Evolutionary conservation across 140 eudicot species (phyloP), one percentile per base, ranked within the genome.

Genomic region (Bidens hawaiensis): DNA sequence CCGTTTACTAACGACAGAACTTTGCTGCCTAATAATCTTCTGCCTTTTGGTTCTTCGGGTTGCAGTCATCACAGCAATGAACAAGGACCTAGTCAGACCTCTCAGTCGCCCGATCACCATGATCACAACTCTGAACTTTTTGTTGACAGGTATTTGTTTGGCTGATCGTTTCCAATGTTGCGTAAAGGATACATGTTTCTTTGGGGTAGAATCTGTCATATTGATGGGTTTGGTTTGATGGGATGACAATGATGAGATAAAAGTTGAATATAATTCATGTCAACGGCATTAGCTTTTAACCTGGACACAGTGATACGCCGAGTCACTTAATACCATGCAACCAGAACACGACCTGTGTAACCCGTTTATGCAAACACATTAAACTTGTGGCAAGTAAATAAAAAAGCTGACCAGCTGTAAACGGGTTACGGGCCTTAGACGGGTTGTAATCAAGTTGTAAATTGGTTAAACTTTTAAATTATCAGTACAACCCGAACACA

Each of bases 41-140:
- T 11, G 7, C 48, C 28, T 33, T 18, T 5, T 11, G 15, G 12
- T 11, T 58, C 36, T 8, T 0, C 14, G 42, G 43, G 41, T 51
- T 34, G 15, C 45, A 46, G 62, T 51, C 41, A 52, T 23, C 12
- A 24, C 51, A 51, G 23, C 36, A 34, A 36, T 34, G 51, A 16
- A 33, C 59, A 66, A 33, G 71, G 50, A 23, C 50, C 41, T 66
- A 51, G 36, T 22, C 25, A 36, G 30, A 51, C 21, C 62, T 66
- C 47, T 67, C 72, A 53, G 31, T 45, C 31, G 26, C 63, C 64
- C 34, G 71, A 43, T 65, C 27, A 65, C 17, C 30, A 21, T 50
- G 36, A 23, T 50, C 38, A 65, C 51, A 34, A 51, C 38, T 14
- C 15, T 52, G 5, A 51, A 50, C 49, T 5, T 33, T 62, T 28